A percentile compares a stretch with the other conserved stretches of the same genome.
These are phyloP conservation scores for Rhizopogon vesiculosus DNA, from an alignment of 768 basidiomycete genomes.

Conservation along the genomic window DNA sequence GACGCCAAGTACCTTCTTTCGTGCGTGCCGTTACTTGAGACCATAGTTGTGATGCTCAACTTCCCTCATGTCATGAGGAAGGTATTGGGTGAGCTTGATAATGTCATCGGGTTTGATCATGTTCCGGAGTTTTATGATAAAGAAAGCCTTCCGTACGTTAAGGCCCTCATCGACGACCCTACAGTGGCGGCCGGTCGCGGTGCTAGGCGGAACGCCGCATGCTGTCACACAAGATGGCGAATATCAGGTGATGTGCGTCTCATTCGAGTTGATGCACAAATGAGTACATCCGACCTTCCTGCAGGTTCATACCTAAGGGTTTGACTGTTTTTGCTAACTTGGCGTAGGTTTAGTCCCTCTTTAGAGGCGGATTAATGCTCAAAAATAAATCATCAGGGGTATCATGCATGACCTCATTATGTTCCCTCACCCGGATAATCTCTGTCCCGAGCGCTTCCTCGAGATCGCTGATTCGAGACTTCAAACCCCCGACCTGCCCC, in stretches of 20 bases:
- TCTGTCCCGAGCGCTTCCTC: constrained; percentile 16
- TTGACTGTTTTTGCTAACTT: constrained; percentile 15
- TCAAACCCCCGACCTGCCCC: constrained; percentile 2
- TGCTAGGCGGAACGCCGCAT: constrained; percentile 1
- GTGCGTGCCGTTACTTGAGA: background rate
- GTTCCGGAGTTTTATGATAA: no score
- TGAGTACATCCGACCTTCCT: background rate
- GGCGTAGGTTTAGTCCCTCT: constrained; percentile 8
- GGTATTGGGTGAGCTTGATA: constrained; percentile 21
- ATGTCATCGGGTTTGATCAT: background rate
- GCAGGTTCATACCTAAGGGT: constrained; percentile 16
- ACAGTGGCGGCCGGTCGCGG: no score
- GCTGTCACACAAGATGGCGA: constrained; percentile 12
- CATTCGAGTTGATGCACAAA: background rate
- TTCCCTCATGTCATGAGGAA: constrained; percentile 21
- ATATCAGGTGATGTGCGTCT: constrained; percentile 8
- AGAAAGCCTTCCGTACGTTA: no score
- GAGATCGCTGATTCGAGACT: constrained; percentile 1
- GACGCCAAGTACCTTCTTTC: no score
- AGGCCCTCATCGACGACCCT: no score
- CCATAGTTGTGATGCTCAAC: constrained; percentile 18
- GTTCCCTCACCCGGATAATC: constrained; percentile 14
- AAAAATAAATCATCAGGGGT: constrained; percentile 8
- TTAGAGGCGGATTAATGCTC: background rate
- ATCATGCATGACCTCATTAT: constrained; percentile 14